Conservation (phyloP, 768 basidiomycete species). For the Candolleomyces eurysporus region DNA sequence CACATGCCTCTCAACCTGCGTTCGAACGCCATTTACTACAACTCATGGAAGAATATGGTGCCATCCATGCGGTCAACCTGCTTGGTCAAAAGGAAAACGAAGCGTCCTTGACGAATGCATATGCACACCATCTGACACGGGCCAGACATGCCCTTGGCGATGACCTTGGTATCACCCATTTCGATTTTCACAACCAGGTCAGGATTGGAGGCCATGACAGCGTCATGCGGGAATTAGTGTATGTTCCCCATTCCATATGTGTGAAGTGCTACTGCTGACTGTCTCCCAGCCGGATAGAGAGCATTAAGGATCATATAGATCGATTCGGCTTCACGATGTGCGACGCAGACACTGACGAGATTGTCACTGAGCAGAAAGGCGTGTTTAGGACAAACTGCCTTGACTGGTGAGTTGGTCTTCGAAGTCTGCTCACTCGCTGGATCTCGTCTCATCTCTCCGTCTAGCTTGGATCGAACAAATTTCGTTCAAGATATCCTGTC, state of each 20-base stretch:
- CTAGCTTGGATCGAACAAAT: constrained; percentile 93
- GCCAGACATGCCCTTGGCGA: constrained; percentile 63
- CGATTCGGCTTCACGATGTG: constrained; percentile 85
- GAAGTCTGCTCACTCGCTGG: constrained; percentile 2
- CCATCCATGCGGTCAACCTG: constrained; percentile 86
- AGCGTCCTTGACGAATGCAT: constrained; percentile 76
- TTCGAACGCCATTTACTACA: constrained; percentile 93
- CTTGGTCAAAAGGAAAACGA: constrained; percentile 94
- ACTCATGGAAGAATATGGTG: constrained; percentile 81
- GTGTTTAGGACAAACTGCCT: constrained; percentile 94
- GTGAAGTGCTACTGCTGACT: constrained; percentile 1
- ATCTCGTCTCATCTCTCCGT: neutral
- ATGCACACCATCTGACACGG: constrained; percentile 74
- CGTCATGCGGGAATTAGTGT: constrained; percentile 74
- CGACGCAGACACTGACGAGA: constrained; percentile 59
- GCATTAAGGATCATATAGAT: constrained; percentile 63
- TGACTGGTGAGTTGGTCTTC: constrained; percentile 66
- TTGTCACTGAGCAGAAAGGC: constrained; percentile 87
- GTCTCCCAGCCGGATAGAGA: constrained; percentile 52
- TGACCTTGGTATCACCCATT: constrained; percentile 77
- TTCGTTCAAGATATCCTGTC: constrained; percentile 96
- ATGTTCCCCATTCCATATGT: constrained; percentile 10
- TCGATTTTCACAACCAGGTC: constrained; percentile 91
- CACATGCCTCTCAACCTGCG: constrained; percentile 94
- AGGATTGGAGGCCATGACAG: constrained; percentile 83